Conservation (phyloP, 768 basidiomycete species). For the Daedaleopsis sinensis region DNA sequence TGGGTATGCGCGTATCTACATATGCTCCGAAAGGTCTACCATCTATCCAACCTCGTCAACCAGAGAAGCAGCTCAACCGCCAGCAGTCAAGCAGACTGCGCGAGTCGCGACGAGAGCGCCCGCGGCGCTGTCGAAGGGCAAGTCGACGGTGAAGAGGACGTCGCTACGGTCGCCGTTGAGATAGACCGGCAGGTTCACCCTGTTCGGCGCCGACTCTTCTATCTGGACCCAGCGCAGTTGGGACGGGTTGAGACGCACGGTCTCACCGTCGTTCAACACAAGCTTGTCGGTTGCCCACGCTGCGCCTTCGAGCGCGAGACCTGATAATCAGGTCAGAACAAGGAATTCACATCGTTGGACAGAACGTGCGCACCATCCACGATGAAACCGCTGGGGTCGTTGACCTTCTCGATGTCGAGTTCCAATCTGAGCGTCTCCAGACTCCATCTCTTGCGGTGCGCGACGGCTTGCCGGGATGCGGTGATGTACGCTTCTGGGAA, state of each 20-base stretch:
- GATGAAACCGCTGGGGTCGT: constrained; percentile 78
- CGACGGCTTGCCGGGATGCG: constrained; percentile 93
- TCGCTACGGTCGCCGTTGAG: constrained; percentile 89
- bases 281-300: constrained; percentile 71
- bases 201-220: constrained; percentile 37
- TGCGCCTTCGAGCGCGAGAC: constrained; percentile 87
- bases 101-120: constrained; percentile 79
- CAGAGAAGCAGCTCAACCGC: constrained; percentile 44
- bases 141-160: constrained; percentile 86
- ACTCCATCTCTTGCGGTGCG: constrained; percentile 90
- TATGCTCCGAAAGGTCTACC: constrained; percentile 6
- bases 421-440: constrained; percentile 83
- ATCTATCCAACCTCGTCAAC: not conserved
- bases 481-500: constrained; percentile 97
- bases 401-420: constrained; percentile 81
- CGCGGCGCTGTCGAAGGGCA: constrained; percentile 73
- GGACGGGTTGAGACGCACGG: constrained; percentile 77
- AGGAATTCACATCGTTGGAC: constrained; percentile 10
- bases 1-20: constrained; percentile 23
- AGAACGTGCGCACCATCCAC: constrained; percentile 71
- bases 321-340: constrained; percentile 42
- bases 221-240: constrained; percentile 86
- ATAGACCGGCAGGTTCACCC: constrained; percentile 89
- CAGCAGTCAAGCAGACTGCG: constrained; percentile 89
- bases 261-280: constrained; percentile 82